phyloP scores from a whole-genome alignment of 2,329 filamentous ascomycete genomes.

The Penicillium occitanis region DNA sequence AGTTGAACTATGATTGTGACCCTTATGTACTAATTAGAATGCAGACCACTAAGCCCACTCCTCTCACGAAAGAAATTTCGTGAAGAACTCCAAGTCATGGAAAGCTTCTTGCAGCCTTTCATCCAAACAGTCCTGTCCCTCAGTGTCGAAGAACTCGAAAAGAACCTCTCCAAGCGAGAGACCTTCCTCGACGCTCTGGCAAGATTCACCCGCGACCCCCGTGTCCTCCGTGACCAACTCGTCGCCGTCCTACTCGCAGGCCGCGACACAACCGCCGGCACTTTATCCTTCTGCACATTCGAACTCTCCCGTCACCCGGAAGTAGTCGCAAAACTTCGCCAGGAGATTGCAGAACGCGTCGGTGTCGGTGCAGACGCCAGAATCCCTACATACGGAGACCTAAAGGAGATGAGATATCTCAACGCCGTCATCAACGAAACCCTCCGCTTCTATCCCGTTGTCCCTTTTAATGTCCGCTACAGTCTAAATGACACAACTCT shows the following conservation, averaged over 20 bases:
- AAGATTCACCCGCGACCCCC: slow-evolving; percentile 65
- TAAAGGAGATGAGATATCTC: slow-evolving; percentile 87
- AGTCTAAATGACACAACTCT: slow-evolving; percentile 72
- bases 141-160: slow-evolving; percentile 67
- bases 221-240: slow-evolving; percentile 78
- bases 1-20: slow-evolving; percentile 15
- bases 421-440: slow-evolving; percentile 71
- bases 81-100: slow-evolving; percentile 64
- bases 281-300: slow-evolving; percentile 78
- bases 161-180: slow-evolving; percentile 58
- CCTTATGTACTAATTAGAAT: slow-evolving; percentile 2
- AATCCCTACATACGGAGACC: slow-evolving; percentile 67
- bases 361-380: slow-evolving; percentile 57
- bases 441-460: slow-evolving; percentile 72
- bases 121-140: slow-evolving; percentile 73
- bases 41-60: slow-evolving; percentile 59
- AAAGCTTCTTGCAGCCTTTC: slow-evolving; percentile 73
- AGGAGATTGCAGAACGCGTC: slow-evolving; percentile 70
- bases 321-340: slow-evolving; percentile 65
- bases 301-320: slow-evolving; percentile 71
- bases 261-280: slow-evolving; percentile 77
- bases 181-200: slow-evolving; percentile 65
- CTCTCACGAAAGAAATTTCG: slow-evolving; percentile 67
- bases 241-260: slow-evolving; percentile 80
- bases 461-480: slow-evolving; percentile 76